A percentile compares a stretch with the other conserved stretches of the same genome.
Conservation (phyloP, 2,329 filamentous ascomycete genomes). For the Tolypocladium ophioglossoides region DNA sequence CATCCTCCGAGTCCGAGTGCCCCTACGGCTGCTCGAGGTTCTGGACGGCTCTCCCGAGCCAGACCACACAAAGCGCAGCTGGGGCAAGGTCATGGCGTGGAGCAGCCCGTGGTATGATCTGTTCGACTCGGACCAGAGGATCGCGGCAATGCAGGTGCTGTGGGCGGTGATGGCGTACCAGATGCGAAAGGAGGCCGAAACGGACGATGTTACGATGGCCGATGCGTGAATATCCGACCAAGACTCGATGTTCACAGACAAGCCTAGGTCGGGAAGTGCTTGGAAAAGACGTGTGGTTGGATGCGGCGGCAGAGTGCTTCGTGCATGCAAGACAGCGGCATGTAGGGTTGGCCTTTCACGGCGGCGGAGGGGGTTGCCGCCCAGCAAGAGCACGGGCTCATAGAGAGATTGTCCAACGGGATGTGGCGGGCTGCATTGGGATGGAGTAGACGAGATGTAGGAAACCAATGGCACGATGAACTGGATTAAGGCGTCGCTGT, state of each 20-base stretch:
- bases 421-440: not conserved
- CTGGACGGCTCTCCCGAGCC: slow-evolving; percentile 34
- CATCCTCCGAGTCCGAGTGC: slow-evolving; percentile 48
- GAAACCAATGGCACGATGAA: not conserved
- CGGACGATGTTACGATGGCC: not conserved
- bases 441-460: not conserved
- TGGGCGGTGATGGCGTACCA: slow-evolving; percentile 52
- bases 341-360: not conserved
- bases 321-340: not conserved
- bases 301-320: not conserved
- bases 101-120: slow-evolving; percentile 53
- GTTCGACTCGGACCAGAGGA: slow-evolving; percentile 40
- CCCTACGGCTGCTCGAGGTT: slow-evolving; percentile 38
- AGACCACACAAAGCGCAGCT: slow-evolving; percentile 27
- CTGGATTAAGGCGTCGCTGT: not conserved
- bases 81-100: slow-evolving; percentile 43
- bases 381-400: not conserved
- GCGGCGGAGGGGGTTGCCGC: not conserved
- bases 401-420: not conserved
- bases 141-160: slow-evolving; percentile 44
- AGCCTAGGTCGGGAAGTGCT: not conserved
- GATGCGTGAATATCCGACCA: slow-evolving; percentile 4
- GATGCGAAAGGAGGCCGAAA: slow-evolving; percentile 34
- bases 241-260: not conserved
- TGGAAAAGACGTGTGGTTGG: not conserved